phyloP scores from a whole-genome alignment of 306 rosid genomes.

The Prunus dulcis region DNA sequence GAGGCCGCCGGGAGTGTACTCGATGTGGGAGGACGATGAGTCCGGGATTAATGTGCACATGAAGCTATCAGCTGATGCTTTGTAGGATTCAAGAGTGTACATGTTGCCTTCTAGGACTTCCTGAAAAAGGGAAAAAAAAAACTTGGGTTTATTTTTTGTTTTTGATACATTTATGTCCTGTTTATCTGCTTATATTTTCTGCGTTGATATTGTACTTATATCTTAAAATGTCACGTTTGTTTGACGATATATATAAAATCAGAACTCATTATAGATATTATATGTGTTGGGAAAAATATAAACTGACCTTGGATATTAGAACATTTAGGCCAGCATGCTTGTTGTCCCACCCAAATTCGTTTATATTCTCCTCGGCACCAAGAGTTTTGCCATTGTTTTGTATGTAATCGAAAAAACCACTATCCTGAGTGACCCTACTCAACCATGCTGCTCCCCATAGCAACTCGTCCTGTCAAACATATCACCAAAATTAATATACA shows the following conservation, averaged over 20 bases:
- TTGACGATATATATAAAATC: not conserved
- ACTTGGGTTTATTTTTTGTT: not conserved
- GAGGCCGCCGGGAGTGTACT: conserved; percentile 84
- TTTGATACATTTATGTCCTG: not conserved
- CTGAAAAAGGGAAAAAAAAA: conserved; percentile 25
- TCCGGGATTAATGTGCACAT: conserved; percentile 76
- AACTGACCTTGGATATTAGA: conserved; percentile 77
- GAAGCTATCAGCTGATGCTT: conserved; percentile 81
- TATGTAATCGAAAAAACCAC: conserved; percentile 57
- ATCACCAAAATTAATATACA: not conserved
- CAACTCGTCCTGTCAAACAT: conserved; percentile 63
- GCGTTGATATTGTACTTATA: not conserved
- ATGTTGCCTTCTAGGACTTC: conserved; percentile 74
- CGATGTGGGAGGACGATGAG: conserved; percentile 67
- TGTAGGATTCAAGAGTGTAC: conserved; percentile 63
- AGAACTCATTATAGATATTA: not conserved
- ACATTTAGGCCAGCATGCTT: conserved; percentile 93
- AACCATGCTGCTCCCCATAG: conserved; percentile 99
- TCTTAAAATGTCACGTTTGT: not conserved
- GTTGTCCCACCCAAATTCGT: conserved; percentile 97
- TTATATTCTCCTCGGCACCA: conserved; percentile 83
- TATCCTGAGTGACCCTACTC: conserved; percentile 70
- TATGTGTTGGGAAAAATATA: not conserved
- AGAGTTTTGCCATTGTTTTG: conserved; percentile 74
- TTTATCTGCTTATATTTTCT: not conserved